Conservation (phyloP, 2,329 filamentous ascomycete genomes). For the Exophiala oligosperma region DNA sequence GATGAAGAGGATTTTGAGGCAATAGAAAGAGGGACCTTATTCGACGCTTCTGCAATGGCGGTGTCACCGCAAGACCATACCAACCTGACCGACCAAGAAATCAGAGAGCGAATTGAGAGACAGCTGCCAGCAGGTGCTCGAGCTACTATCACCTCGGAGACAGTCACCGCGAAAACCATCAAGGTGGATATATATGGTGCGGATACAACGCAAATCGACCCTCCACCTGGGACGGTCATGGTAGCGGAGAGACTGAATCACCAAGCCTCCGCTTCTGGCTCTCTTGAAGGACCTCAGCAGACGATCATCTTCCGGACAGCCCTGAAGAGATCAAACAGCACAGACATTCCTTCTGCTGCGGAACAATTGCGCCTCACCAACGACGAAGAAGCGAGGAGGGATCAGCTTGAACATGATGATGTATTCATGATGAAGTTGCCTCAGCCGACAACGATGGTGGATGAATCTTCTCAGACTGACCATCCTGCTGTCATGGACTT, state of each 20-base stretch:
- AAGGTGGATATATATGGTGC: constrained; percentile 48
- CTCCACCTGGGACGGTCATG: constrained; percentile 48
- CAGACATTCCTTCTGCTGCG: constrained; percentile 18
- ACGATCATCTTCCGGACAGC: constrained; percentile 48
- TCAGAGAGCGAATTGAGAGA: constrained; percentile 48
- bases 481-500: constrained; percentile 3
- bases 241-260: constrained; percentile 50
- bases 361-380: constrained; percentile 22
- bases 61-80: constrained; percentile 39
- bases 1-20: constrained; percentile 42
- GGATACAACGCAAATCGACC: constrained; percentile 42
- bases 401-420: constrained; percentile 25
- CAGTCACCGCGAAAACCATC: constrained; percentile 46
- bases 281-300: constrained; percentile 40
- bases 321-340: constrained; percentile 34
- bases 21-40: constrained; percentile 37
- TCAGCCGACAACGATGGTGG: constrained; percentile 21
- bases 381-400: constrained; percentile 28
- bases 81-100: constrained; percentile 45
- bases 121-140: constrained; percentile 44
- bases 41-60: constrained; percentile 27
- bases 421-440: constrained; percentile 20
- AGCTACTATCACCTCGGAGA: constrained; percentile 45
- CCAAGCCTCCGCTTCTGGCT: constrained; percentile 47
- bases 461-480: constrained; percentile 19